Percentiles rank a stretch among this genome's conserved stretches.
Evolutionary conservation across 352 stramenopile species (phyloP).

Genomic region (Phytophthora aleatoria): DNA sequence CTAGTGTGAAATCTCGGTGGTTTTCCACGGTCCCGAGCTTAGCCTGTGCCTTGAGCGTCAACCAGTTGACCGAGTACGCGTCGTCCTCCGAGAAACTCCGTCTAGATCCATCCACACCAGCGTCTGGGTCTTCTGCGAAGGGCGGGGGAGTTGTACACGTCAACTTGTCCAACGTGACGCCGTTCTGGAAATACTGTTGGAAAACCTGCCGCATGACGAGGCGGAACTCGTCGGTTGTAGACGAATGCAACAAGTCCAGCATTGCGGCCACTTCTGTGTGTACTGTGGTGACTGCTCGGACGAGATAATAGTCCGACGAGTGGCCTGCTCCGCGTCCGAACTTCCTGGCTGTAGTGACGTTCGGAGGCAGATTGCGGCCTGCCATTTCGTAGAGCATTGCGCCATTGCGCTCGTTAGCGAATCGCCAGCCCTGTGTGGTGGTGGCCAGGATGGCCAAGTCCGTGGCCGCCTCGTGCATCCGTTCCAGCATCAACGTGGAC

Average conservation of each 20-base stretch:
- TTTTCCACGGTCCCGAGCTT: constrained; percentile 45
- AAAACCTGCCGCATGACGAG: constrained; percentile 70
- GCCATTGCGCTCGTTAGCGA: constrained; percentile 54
- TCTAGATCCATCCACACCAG: constrained; percentile 28
- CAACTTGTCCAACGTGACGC: constrained; percentile 64
- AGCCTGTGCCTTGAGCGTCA: constrained; percentile 52
- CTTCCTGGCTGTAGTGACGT: constrained; percentile 46
- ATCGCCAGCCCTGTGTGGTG: constrained; percentile 52
- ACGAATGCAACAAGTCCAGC: constrained; percentile 53
- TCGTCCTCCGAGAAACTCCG: constrained; percentile 63
- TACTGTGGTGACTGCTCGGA: constrained; percentile 64
- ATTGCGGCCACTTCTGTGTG: constrained; percentile 48
- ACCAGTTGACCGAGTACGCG: constrained; percentile 71
- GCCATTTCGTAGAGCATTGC: constrained; percentile 68
- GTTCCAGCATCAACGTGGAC: constrained; percentile 63
- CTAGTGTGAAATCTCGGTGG: constrained; percentile 65
- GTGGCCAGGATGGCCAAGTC: constrained; percentile 62
- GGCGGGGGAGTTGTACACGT: constrained; percentile 62
- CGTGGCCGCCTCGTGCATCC: constrained; percentile 57
- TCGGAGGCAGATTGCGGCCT: constrained; percentile 48
- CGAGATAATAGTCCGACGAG: constrained; percentile 69
- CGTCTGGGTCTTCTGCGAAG: constrained; percentile 42
- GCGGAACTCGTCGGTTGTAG: constrained; percentile 48
- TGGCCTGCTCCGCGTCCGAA: constrained; percentile 54
- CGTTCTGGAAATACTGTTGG: constrained; percentile 52